phyloP scores from a whole-genome alignment of 2,329 filamentous ascomycete genomes.

The Penicillium sp. region DNA sequence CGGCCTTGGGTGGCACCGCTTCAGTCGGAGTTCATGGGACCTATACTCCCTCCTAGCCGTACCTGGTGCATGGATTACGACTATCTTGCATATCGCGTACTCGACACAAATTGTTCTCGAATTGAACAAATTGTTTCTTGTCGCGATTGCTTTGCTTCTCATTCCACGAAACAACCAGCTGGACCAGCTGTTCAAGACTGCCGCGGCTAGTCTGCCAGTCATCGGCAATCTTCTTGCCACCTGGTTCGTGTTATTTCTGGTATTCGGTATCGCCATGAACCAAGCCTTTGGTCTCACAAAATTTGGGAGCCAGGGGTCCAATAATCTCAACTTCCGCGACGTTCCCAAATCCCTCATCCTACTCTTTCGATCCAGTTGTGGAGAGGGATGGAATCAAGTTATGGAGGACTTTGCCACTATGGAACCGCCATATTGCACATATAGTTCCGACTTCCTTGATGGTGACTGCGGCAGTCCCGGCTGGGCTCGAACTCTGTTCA shows the following conservation, averaged over 20 bases:
- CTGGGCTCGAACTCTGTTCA: slow-evolving; percentile 88
- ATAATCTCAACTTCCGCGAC: slow-evolving; percentile 87
- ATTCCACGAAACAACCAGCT: slow-evolving; percentile 96
- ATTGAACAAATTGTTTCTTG: slow-evolving; percentile 90
- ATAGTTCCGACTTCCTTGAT: slow-evolving; percentile 69
- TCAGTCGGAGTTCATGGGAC: slow-evolving; percentile 93
- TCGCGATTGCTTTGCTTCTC: slow-evolving; percentile 81
- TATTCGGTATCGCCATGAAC: slow-evolving; percentile 93
- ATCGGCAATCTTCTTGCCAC: slow-evolving; percentile 92
- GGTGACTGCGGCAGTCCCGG: slow-evolving; percentile 89
- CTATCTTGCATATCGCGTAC: slow-evolving; percentile 68
- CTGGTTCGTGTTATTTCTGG: slow-evolving; percentile 95
- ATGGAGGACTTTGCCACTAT: slow-evolving; percentile 95
- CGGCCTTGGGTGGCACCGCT: slow-evolving; percentile 88
- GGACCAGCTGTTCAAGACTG: slow-evolving; percentile 98
- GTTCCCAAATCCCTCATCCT: slow-evolving; percentile 92
- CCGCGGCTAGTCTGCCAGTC: slow-evolving; percentile 83
- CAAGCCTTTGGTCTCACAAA: slow-evolving; percentile 94
- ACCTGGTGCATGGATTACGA: slow-evolving; percentile 75
- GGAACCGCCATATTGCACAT: slow-evolving; percentile 76
- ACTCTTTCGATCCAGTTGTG: slow-evolving; percentile 87
- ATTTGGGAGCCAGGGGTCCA: slow-evolving; percentile 70
- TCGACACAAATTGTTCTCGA: slow-evolving; percentile 64
- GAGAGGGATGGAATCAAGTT: slow-evolving; percentile 93
- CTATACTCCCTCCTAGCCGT: slow-evolving; percentile 81